phyloP scores from a whole-genome alignment of 305 asterid genomes.

The Solanum aculeatissimum region DNA sequence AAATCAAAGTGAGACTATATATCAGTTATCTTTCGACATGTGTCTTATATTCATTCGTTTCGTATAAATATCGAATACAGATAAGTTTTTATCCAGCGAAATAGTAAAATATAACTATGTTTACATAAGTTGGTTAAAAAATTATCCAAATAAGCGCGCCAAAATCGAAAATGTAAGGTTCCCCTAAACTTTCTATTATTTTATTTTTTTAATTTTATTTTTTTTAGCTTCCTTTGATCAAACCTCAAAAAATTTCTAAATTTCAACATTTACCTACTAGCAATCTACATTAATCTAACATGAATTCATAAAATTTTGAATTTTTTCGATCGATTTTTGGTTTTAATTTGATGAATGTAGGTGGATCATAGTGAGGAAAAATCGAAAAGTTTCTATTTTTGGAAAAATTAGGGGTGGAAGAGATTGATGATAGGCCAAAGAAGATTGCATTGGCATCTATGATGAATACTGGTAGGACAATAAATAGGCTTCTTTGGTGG shows the following conservation, averaged over 20 bases:
- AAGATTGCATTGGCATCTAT: slow-evolving; percentile 44
- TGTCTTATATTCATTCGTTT: background rate
- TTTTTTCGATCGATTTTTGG: background rate
- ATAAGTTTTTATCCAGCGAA: background rate
- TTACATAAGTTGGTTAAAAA: slow-evolving; percentile 26
- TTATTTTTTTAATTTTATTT: background rate
- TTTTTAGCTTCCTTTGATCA: slow-evolving; percentile 5
- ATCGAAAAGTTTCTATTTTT: background rate
- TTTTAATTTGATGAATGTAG: slow-evolving; percentile 5
- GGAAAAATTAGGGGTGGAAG: slow-evolving; percentile 8
- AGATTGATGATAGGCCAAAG: slow-evolving; percentile 54
- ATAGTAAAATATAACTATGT: background rate
- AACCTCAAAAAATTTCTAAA: slow-evolving; percentile 2
- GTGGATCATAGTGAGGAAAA: background rate
- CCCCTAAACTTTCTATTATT: slow-evolving; percentile 36
- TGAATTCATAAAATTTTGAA: slow-evolving; percentile 19
- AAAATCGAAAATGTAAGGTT: slow-evolving; percentile 48
- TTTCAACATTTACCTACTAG: slow-evolving; percentile 13
- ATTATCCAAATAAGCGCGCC: slow-evolving; percentile 54
- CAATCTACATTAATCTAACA: slow-evolving; percentile 1
- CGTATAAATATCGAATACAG: fast-evolving
- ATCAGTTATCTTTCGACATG: background rate
- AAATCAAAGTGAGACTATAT: background rate
- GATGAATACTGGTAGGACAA: slow-evolving; percentile 45
- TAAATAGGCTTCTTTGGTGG: slow-evolving; percentile 37